Percentiles rank a stretch among this genome's conserved stretches.
Conservation (phyloP, 2,329 filamentous ascomycete species). For the Pseudogymnoascus sp. region DNA sequence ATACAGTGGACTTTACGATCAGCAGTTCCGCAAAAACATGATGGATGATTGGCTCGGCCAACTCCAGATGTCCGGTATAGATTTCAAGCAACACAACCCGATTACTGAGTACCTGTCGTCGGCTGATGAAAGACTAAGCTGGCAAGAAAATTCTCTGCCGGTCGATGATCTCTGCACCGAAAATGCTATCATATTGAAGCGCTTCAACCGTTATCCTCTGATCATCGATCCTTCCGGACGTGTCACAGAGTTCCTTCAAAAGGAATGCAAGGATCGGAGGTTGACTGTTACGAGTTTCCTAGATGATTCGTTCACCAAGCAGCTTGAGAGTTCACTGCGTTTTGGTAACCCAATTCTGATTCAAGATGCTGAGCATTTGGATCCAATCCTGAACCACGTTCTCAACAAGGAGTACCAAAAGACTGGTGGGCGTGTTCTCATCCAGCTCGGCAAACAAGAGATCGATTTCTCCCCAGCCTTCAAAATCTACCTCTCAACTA, state of each 20-base stretch:
- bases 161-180: slow-evolving; percentile 98
- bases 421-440: slow-evolving; percentile 93
- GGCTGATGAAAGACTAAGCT: slow-evolving; percentile 85
- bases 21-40: slow-evolving; percentile 96
- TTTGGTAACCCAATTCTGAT: slow-evolving; percentile 99
- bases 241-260: slow-evolving; percentile 89
- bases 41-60: slow-evolving; percentile 96
- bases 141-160: slow-evolving; percentile 89
- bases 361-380: slow-evolving; percentile 93
- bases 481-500: slow-evolving; percentile 87
- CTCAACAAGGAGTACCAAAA: slow-evolving; percentile 99
- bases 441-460: slow-evolving; percentile 96
- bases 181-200: slow-evolving; percentile 93
- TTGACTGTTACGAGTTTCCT: slow-evolving; percentile 96
- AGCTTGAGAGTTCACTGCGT: slow-evolving; percentile 89
- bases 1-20: slow-evolving; percentile 94
- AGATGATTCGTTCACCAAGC: slow-evolving; percentile 96
- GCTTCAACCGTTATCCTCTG: slow-evolving; percentile 95
- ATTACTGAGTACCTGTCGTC: slow-evolving; percentile 95
- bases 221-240: slow-evolving; percentile 97
- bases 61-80: slow-evolving; percentile 83
- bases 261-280: slow-evolving; percentile 85
- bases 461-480: slow-evolving; percentile 98
- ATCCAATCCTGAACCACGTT: slow-evolving; percentile 95
- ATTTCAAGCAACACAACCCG: slow-evolving; percentile 87